Percentiles rank a stretch among this genome's conserved stretches.
Conservation (phyloP, 2,329 filamentous ascomycete species). For the Falciphora oryzae region DNA sequence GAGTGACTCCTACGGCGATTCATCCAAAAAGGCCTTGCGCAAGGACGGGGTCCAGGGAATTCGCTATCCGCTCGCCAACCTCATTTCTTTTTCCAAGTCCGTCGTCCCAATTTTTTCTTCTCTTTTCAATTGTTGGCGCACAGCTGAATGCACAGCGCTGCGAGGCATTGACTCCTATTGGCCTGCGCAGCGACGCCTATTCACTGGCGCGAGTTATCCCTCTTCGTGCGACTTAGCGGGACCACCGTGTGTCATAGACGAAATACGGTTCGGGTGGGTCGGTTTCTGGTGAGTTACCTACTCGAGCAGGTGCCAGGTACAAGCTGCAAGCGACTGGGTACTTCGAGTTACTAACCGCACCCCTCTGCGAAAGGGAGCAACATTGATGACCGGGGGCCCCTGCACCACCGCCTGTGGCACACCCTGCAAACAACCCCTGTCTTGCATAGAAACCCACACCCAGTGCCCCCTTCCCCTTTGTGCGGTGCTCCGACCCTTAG, state of each 20-base stretch:
- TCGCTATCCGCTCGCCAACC: background rate
- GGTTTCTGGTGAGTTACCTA: background rate
- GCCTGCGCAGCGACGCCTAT: background rate
- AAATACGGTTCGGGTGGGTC: background rate
- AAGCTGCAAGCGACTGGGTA: background rate
- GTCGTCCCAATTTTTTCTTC: background rate
- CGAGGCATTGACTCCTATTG: background rate
- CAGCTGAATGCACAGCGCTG: background rate
- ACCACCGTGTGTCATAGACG: background rate
- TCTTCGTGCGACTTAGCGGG: background rate
- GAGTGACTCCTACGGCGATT: background rate
- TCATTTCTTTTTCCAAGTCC: background rate
- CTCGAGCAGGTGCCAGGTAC: too few species aligned
- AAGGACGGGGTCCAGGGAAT: background rate
- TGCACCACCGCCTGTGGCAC: background rate
- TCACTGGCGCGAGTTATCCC: conserved; percentile 1
- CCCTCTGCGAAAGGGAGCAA: background rate
- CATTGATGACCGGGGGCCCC: background rate
- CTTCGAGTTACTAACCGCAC: background rate
- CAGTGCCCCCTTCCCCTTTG: background rate
- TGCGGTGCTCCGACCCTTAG: background rate
- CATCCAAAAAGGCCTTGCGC: background rate
- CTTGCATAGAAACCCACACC: background rate
- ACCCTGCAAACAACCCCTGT: background rate
- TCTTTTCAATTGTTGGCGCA: background rate